These are phyloP conservation scores for Lasiodiplodia sp. DNA, from an alignment of 2,329 filamentous ascomycete species.

Conservation along the genomic window DNA sequence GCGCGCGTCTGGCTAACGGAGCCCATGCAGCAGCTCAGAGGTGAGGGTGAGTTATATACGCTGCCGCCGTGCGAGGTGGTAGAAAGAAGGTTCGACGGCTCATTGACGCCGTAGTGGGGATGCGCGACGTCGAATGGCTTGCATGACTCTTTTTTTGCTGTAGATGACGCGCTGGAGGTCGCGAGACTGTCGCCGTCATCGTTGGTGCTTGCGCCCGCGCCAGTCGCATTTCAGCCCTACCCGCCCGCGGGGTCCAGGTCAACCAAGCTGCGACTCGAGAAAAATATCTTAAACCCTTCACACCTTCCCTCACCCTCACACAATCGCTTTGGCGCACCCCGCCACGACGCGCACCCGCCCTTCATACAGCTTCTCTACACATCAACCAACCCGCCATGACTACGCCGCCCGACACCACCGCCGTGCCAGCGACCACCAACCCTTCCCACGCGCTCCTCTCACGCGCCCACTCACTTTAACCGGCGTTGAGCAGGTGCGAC, in stretches of 20 bases:
- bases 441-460: background rate
- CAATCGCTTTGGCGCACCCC: background rate
- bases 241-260: background rate
- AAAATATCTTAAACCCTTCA: background rate
- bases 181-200: background rate
- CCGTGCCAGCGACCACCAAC: background rate
- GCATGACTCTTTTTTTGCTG: background rate
- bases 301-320: background rate
- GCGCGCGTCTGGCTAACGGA: background rate
- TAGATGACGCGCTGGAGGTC: background rate
- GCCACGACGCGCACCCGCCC: background rate
- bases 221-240: too few species aligned
- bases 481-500: too few species aligned
- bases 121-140: background rate
- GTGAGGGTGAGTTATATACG: background rate
- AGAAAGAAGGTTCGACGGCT: background rate
- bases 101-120: background rate
- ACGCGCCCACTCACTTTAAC: background rate
- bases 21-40: background rate
- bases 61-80: background rate
- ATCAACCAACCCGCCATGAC: background rate
- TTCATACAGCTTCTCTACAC: background rate
- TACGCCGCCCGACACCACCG: background rate
- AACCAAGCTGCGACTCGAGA: background rate
- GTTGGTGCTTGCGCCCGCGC: background rate